A percentile compares a stretch with the other conserved stretches of the same genome.
phyloP scores from a whole-genome alignment of 2,329 filamentous ascomycete species.

The Geosmithia putterillii region DNA sequence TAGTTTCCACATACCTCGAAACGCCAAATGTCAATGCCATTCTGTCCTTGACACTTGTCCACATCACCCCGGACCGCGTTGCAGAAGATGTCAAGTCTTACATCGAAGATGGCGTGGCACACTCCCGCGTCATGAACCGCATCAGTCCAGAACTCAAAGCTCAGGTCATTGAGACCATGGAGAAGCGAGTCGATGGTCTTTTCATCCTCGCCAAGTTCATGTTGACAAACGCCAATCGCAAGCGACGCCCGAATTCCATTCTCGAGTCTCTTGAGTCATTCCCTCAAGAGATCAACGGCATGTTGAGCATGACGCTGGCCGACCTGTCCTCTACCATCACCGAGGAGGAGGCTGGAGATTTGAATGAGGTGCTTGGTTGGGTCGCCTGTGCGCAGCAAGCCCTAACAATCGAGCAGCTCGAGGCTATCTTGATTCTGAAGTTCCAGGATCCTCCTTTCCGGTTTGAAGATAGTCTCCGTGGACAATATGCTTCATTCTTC shows the following conservation, averaged over 20 bases:
- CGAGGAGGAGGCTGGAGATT: conserved; percentile 22
- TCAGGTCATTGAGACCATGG: conserved; percentile 25
- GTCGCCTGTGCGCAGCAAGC: conserved; percentile 29
- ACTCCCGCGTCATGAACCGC: conserved; percentile 21
- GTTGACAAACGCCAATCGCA: conserved; percentile 33
- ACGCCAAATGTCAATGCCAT: conserved; percentile 8
- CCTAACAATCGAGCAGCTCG: conserved; percentile 28
- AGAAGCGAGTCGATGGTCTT: conserved; percentile 28
- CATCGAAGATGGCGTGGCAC: conserved; percentile 25
- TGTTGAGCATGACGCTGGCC: conserved; percentile 25
- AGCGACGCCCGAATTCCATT: conserved; percentile 30
- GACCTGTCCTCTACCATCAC: conserved; percentile 26
- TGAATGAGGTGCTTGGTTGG: conserved; percentile 35
- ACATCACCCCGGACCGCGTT: conserved; percentile 29
- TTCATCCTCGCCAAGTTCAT: conserved; percentile 38
- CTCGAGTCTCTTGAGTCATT: conserved; percentile 29
- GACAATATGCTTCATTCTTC: conserved; percentile 33
- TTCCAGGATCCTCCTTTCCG: conserved; percentile 26
- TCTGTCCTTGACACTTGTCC: conserved; percentile 22
- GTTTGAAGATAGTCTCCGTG: conserved; percentile 28
- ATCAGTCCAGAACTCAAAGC: conserved; percentile 18
- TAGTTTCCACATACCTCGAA: conserved; percentile 19
- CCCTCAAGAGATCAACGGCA: conserved; percentile 29
- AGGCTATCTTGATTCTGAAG: conserved; percentile 27
- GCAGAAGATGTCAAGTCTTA: conserved; percentile 27